A percentile compares a stretch with the other conserved stretches of the same genome.
Conservation (phyloP, 2,329 filamentous ascomycete genomes). For the Botrytis porri region DNA sequence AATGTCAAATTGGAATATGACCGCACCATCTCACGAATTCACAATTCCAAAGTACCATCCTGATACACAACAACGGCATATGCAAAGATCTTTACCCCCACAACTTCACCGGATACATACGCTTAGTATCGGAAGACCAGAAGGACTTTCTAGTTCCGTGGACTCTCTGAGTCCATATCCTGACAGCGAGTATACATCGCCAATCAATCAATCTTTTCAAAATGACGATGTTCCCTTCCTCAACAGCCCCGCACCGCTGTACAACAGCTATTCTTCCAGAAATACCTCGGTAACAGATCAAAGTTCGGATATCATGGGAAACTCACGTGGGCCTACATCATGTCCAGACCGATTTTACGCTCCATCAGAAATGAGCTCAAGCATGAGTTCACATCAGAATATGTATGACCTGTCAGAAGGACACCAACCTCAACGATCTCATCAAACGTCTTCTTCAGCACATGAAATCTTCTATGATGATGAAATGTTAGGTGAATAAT, state of each 20-base stretch:
- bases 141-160: slow-evolving; percentile 34
- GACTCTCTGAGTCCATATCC: slow-evolving; percentile 52
- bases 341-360: slow-evolving; percentile 60
- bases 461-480: slow-evolving; percentile 40
- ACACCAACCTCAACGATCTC: slow-evolving; percentile 34
- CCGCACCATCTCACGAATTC: slow-evolving; percentile 32
- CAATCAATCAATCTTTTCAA: slow-evolving; percentile 53
- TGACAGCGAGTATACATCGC: slow-evolving; percentile 55
- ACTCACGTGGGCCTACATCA: slow-evolving; percentile 54
- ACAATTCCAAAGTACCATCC: slow-evolving; percentile 22
- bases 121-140: slow-evolving; percentile 44
- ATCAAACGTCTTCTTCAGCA: slow-evolving; percentile 32
- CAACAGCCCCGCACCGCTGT: slow-evolving; percentile 55
- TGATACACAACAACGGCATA: slow-evolving; percentile 29
- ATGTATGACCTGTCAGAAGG: slow-evolving; percentile 47
- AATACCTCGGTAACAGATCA: slow-evolving; percentile 51
- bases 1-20: slow-evolving; percentile 37
- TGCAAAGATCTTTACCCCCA: slow-evolving; percentile 43
- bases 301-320: slow-evolving; percentile 57
- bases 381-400: slow-evolving; percentile 58
- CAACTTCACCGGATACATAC: slow-evolving; percentile 49
- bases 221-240: slow-evolving; percentile 56
- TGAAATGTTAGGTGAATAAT: slow-evolving; percentile 40
- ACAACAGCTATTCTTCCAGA: slow-evolving; percentile 50
- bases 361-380: slow-evolving; percentile 59